Percentiles rank a stretch among this genome's conserved stretches.
Conservation (phyloP, 2,329 filamentous ascomycete species). For the Trichoderma sp. region DNA sequence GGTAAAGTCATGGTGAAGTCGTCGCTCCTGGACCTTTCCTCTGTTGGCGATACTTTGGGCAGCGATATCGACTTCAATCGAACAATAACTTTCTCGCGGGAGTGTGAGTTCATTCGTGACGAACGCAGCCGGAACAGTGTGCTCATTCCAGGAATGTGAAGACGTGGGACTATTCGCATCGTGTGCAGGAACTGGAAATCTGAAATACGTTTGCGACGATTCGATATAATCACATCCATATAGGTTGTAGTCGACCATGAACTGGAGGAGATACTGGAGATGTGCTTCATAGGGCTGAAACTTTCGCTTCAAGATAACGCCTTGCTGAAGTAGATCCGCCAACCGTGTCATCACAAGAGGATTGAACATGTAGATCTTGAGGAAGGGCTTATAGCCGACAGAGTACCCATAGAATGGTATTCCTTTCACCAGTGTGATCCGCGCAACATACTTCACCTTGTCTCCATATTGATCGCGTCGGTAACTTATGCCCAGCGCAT, state of each 20-base stretch:
- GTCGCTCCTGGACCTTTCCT: constrained; percentile 69
- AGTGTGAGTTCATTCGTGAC: constrained; percentile 59
- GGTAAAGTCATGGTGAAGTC: constrained; percentile 81
- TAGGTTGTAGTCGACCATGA: constrained; percentile 98
- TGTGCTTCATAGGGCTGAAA: constrained; percentile 96
- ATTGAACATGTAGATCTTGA: constrained; percentile 94
- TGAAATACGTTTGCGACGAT: constrained; percentile 67
- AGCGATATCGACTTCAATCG: constrained; percentile 84
- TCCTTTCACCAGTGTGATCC: constrained; percentile 89
- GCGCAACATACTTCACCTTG: constrained; percentile 72
- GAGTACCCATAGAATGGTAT: constrained; percentile 95
- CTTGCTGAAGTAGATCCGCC: constrained; percentile 82
- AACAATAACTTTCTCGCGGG: constrained; percentile 80
- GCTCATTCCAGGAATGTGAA: constrained; percentile 75
- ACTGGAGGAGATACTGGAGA: constrained; percentile 87
- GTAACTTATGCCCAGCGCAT: constrained; percentile 83
- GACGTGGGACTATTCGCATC: constrained; percentile 59
- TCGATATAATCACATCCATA: constrained; percentile 91
- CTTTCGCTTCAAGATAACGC: constrained; percentile 75
- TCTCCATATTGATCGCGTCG: constrained; percentile 70
- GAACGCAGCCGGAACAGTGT: constrained; percentile 56
- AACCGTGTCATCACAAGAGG: constrained; percentile 83
- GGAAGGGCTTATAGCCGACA: constrained; percentile 84
- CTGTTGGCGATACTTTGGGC: constrained; percentile 87
- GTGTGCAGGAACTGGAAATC: constrained; percentile 70